Base-by-base conservation (phyloP, 2,329 filamentous ascomycete genomes). In the Ceratocystis ficicola region DNA sequence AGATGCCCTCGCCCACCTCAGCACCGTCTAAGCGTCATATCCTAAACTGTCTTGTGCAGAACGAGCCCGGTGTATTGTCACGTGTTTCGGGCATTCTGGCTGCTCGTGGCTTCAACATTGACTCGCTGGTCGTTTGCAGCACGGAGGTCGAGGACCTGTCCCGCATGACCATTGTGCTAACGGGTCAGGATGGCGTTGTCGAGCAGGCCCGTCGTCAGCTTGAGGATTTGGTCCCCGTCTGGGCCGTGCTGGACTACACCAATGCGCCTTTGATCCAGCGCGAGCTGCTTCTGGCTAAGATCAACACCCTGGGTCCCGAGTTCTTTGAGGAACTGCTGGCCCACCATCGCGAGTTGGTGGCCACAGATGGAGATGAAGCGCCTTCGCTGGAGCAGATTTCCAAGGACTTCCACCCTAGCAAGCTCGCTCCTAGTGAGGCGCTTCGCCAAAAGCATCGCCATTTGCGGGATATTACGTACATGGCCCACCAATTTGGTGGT, bases 221-320 rank as follows among this genome's bases (percentile, higher is more conserved):
- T 66, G 94, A 99, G 77, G 94, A 99, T 73, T 80, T 99, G 63
- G 94, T 99, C 28, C 94, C 94, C 28, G 94, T 99, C 67, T 99
- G 94, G 94, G 94, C 94, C 64, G 94, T 99, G 44, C 80, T 99
- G 67, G 94, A 99, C 78, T 99, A 99, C 78, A 97, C 92, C 68
- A 83, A 86, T 68, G 87, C 94, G 4, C 90, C 94, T 2, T 85
- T 99, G 28, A 94, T 99, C 22, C 94, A 99, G 83, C 87, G 94
- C 69, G 94, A 99, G 77, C 82, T 99, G 36, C 83, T 99, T 7
- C 85, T 99, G 46, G 93, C 94, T 72, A 99, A 99, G 81, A 84
- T 99, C 77, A 95, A 93, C 76, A 96, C 95, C 68, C 83, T 99
- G 46, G 94, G 94, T 0, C 94, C 94, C 5, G 94, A 99, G 80